Base-by-base conservation (phyloP, 1,284 basidiomycete genomes). In the Pseudozyma flocculosa region DNA sequence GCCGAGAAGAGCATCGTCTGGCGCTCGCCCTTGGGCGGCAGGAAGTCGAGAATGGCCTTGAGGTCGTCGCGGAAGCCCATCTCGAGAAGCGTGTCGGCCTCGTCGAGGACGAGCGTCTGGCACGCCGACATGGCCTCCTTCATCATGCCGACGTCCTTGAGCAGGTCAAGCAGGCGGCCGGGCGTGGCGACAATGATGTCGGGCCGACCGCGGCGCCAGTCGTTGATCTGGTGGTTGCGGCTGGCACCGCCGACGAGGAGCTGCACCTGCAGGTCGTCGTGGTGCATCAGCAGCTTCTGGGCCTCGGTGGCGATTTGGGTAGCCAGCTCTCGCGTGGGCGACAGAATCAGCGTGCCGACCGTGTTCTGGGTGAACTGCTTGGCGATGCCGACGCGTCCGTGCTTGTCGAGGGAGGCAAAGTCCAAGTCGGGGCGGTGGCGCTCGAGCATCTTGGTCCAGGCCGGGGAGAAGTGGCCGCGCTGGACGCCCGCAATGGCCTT, bases 1-100 rank as follows among this genome's bases (percentile, higher is more conserved):
- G 94, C 93, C n/a, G 90, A 93, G 81, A 97, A 95, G 60, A 98
- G 82, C 82, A 96, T 88, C 0, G 92, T 97, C 76, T 93, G 90
- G 19, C 93, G 85, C 51, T 86, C 78, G 0, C 85, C 83, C 2
- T 82, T 78, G 30, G 81, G 80, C 17, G 90, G 89, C n/a, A 97
- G 82, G 65, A 83, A 83, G 2, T 81, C 71, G 30, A 85, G 80
- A 70, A 97, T 92, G 1, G 83, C 84, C 36, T 90, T 85, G 41
- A 98, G 86, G 65, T 95, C 92, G 41, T 88, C 85, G 10, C 88
- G 85, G 85, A 98, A 98, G 65, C 94, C 94, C 88, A 96, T 90
- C 65, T 96, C 92, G 39, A 98, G 83, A 14, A 97, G 83, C 0
- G 90, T 94, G 78, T 98, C 95, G 11, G 92, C 92, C 80, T 97